These are phyloP conservation scores for Gyromitra esculenta DNA, from an alignment of 2,329 filamentous ascomycete species.

Conservation along the genomic window DNA sequence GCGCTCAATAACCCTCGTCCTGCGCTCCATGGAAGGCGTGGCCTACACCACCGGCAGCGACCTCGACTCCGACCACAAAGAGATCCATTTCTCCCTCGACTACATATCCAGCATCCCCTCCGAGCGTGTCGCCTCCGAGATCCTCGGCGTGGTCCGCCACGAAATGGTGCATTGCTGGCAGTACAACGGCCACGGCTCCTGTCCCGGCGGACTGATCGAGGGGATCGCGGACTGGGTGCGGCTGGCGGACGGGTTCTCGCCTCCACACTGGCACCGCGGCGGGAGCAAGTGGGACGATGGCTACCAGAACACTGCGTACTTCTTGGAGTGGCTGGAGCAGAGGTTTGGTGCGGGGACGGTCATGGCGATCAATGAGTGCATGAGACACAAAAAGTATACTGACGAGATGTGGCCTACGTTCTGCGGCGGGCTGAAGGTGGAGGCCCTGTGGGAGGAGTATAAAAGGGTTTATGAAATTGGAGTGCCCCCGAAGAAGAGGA, in stretches of 20 bases:
- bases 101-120: constrained; percentile 66
- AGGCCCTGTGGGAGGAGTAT: constrained; percentile 80
- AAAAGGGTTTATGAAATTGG: constrained; percentile 63
- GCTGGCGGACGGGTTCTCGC: constrained; percentile 74
- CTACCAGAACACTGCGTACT: constrained; percentile 91
- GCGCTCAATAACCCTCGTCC: constrained; percentile 84
- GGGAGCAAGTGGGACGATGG: constrained; percentile 59
- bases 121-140: constrained; percentile 68
- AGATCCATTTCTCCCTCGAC: constrained; percentile 84
- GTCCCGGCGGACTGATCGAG: constrained; percentile 83
- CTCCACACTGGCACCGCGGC: constrained; percentile 82
- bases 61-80: constrained; percentile 86
- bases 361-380: constrained; percentile 72
- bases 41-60: constrained; percentile 86
- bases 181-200: constrained; percentile 71
- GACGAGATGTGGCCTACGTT: constrained; percentile 76
- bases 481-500: constrained; percentile 24
- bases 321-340: constrained; percentile 83
- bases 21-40: constrained; percentile 82
- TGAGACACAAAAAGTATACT: constrained; percentile 72
- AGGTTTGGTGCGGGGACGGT: constrained; percentile 71
- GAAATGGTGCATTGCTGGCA: constrained; percentile 97
- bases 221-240: constrained; percentile 94
- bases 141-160: constrained; percentile 85
- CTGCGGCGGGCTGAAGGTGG: constrained; percentile 70